Evolutionary conservation across 1,284 basidiomycete genomes (phyloP).

Genomic region (Gastroboletus turbinatus): DNA sequence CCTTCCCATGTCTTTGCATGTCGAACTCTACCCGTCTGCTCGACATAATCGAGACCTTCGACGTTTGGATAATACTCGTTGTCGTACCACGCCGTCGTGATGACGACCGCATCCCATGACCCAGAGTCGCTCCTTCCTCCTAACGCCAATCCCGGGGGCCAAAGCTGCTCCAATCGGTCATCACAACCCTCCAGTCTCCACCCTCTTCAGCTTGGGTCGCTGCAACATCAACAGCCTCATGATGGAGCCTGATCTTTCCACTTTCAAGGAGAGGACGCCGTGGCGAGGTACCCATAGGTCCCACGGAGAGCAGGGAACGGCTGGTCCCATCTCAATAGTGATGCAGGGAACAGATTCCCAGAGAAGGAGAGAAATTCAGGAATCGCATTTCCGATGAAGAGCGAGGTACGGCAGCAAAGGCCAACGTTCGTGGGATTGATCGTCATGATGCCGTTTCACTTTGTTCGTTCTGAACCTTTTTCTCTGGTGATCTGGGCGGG

Average conservation of each 20-base stretch:
- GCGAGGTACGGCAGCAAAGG: slow-evolving; percentile 46
- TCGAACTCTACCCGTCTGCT: slow-evolving; percentile 17
- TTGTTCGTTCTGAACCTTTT: not conserved
- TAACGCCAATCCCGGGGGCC: slow-evolving; percentile 1
- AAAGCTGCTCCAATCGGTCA: slow-evolving; percentile 40
- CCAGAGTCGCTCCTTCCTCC: slow-evolving; percentile 40
- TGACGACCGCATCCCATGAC: slow-evolving; percentile 39
- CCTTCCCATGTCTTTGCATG: too few relatives aligned
- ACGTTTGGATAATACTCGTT: slow-evolving; percentile 43
- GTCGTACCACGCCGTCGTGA: slow-evolving; percentile 47
- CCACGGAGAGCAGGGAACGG: slow-evolving; percentile 47
- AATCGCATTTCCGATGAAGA: slow-evolving; percentile 48
- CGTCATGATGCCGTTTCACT: not conserved
- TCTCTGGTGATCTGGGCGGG: not conserved
- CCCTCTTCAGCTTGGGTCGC: slow-evolving; percentile 29
- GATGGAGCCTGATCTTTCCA: slow-evolving; percentile 40
- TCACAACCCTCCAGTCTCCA: slow-evolving; percentile 41
- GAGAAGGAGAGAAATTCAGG: slow-evolving; percentile 48
- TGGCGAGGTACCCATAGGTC: slow-evolving; percentile 41
- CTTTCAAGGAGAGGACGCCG: slow-evolving; percentile 26
- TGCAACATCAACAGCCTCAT: slow-evolving; percentile 40
- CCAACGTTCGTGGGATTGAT: slow-evolving; percentile 35
- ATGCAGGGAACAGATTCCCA: slow-evolving; percentile 35
- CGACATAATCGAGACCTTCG: slow-evolving; percentile 38
- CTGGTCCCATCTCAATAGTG: slow-evolving; percentile 31